A percentile compares a stretch with the other conserved stretches of the same genome.
phyloP scores from a whole-genome alignment of 192 early-diverging fungal species.

The Podila minutissima region DNA sequence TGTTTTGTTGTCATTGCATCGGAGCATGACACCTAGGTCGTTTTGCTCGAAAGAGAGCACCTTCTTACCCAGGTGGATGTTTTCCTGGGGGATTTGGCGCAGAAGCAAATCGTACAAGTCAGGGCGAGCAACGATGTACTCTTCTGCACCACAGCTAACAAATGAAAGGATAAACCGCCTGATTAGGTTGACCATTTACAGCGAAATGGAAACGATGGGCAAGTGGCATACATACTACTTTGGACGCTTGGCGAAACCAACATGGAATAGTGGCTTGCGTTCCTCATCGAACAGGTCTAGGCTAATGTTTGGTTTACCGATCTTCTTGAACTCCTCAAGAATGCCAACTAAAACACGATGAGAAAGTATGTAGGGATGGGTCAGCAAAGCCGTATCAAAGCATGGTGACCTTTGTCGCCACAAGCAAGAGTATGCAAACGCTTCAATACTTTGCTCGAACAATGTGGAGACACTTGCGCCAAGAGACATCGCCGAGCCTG shows the following conservation, averaged over 20 bases:
- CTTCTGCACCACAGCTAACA: background rate
- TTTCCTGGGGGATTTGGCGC: background rate
- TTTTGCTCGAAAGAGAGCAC: conserved; percentile 1
- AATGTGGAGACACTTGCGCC: background rate
- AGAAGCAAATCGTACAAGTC: conserved; percentile 1
- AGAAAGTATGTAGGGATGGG: no score
- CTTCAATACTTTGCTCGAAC: background rate
- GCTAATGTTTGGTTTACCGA: background rate
- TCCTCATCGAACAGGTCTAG: background rate
- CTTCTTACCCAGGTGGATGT: conserved; percentile 12
- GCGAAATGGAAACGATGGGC: no score
- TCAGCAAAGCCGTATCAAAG: no score
- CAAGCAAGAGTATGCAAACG: no score
- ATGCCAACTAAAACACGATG: background rate
- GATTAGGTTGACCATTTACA: no score
- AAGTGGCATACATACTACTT: no score
- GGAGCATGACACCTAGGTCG: conserved; percentile 6
- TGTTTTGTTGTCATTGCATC: background rate
- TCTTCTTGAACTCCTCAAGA: background rate
- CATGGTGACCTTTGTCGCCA: no score
- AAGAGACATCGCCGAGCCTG: background rate
- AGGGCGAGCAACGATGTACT: background rate
- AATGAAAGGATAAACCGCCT: no score
- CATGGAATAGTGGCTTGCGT: no score
- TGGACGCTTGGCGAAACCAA: no score